Conservation (phyloP, 2,329 filamentous ascomycete species). For the Blastomyces gilchristii region DNA sequence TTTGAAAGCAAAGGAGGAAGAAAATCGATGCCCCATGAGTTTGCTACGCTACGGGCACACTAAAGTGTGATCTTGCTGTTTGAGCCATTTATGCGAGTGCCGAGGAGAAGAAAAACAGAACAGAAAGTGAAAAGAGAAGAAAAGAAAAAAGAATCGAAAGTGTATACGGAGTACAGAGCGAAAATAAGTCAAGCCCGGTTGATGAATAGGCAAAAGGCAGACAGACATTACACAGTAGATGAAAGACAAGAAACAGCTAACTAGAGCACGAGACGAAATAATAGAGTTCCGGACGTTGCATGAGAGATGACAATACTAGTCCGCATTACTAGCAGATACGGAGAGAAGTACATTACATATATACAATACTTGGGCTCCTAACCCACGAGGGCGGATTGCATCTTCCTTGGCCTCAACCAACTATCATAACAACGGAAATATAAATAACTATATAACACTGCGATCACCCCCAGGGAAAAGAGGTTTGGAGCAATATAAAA, state of each 20-base stretch:
- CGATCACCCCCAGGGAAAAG: not conserved
- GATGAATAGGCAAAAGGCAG: not conserved
- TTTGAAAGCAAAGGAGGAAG: not conserved
- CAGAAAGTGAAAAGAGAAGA: not conserved
- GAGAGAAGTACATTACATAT: not conserved
- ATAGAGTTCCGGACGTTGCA: not conserved
- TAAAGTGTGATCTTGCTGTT: not conserved
- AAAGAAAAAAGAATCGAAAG: not conserved
- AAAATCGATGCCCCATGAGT: not conserved
- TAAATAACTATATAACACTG: not conserved
- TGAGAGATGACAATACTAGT: not conserved
- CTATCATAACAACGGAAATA: not conserved
- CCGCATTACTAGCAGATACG: not conserved
- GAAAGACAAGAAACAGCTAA: not conserved
- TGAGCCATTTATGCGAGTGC: not conserved
- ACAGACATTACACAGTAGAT: not conserved
- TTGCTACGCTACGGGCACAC: not conserved
- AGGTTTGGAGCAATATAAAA: not conserved
- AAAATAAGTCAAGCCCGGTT: not conserved
- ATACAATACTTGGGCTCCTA: not conserved
- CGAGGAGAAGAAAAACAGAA: not conserved
- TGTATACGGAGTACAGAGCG: not conserved
- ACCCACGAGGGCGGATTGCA: not conserved
- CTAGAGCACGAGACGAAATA: too few species aligned
- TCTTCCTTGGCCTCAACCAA: not conserved